Evolutionary conservation across 2,329 filamentous ascomycete species (phyloP).

Genomic region (Elsinoe ampelina): DNA sequence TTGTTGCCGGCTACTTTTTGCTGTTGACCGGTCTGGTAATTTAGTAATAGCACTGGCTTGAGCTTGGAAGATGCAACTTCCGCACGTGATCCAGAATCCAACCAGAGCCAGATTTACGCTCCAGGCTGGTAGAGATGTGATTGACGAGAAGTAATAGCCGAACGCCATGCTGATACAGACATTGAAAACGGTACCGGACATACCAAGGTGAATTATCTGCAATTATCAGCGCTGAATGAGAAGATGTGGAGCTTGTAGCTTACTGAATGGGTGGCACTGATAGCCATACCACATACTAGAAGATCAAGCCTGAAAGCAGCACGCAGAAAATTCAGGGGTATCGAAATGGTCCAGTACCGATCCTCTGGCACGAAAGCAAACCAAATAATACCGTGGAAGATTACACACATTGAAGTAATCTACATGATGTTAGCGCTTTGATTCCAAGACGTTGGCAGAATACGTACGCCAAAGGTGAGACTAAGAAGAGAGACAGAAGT

Average conservation of each 20-base stretch:
- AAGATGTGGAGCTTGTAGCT: constrained; percentile 12
- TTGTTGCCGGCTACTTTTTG: not conserved
- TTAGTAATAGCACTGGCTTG: not conserved
- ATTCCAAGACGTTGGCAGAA: not conserved
- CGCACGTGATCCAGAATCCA: constrained; percentile 25
- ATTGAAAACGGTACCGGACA: constrained; percentile 32
- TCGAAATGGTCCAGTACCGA: constrained; percentile 30
- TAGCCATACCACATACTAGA: constrained; percentile 21
- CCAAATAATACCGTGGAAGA: constrained; percentile 26
- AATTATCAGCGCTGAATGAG: constrained; percentile 8
- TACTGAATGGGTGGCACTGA: constrained; percentile 24
- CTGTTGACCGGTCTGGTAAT: not conserved
- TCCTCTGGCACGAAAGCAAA: constrained; percentile 30
- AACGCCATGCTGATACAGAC: constrained; percentile 28
- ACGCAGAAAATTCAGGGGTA: constrained; percentile 30
- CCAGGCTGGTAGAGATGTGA: constrained; percentile 18
- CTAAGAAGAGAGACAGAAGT: not conserved
- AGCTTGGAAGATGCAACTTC: constrained; percentile 26
- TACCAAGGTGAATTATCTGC: constrained; percentile 34
- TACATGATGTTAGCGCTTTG: not conserved
- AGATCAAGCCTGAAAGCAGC: constrained; percentile 26
- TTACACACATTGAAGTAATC: not conserved
- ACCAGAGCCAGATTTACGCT: constrained; percentile 27
- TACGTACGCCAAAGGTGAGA: not conserved
- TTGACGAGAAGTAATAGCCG: not conserved